Evolutionary conservation across 2,329 filamentous ascomycete species (phyloP), one percentile per base, ranked within the genome.

Genomic region (Pseudopyricularia javanii): DNA sequence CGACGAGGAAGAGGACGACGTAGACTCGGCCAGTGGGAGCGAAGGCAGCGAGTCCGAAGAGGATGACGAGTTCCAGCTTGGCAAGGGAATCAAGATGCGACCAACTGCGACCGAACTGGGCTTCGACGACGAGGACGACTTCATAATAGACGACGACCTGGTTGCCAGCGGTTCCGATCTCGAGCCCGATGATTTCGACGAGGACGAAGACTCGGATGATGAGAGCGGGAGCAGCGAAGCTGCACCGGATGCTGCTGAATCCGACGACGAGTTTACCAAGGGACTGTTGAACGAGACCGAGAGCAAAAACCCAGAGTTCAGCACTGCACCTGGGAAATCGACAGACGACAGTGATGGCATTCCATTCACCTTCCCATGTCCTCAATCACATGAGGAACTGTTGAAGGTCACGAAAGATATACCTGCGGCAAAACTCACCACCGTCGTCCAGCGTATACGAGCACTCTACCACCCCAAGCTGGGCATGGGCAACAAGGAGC

Each of bases 41-140:
- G 65, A 63, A 35, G 67, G 69, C n/a, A 63, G 66, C 7, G 65
- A 68, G 50, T 68, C 72, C 4, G 75, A 74, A 14, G 73, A 79
- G 14, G 69, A 71, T 1, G 78, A 81, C 32, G 74, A 77, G 53
- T 86, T 80, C 63, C 78, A 78, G 3, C 69, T 85, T 15, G 82
- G 82, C 33, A 64, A 67, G 49, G 81, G 81, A 45, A 79, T 84
- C 57, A 79, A 72, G 60, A 69, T 72, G 52, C 72, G 74, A 24
- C 74, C 74, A 32, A 81, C 79, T 7, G 77, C 76, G 3, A 74
- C 77, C 11, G 77, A 85, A 54, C 66, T 90, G 17, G 87, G 83
- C 6, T 84, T 95, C 33, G 90, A 95, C 58, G 91, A 96, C 59
- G 91, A 97, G 64, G 91, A 97, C 60, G 89, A 96, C 60, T 97